Evolutionary conservation across 208 protist genomes (phyloP), one percentile per base, ranked within the genome.

Genomic region (Pavlovales sp.): DNA sequence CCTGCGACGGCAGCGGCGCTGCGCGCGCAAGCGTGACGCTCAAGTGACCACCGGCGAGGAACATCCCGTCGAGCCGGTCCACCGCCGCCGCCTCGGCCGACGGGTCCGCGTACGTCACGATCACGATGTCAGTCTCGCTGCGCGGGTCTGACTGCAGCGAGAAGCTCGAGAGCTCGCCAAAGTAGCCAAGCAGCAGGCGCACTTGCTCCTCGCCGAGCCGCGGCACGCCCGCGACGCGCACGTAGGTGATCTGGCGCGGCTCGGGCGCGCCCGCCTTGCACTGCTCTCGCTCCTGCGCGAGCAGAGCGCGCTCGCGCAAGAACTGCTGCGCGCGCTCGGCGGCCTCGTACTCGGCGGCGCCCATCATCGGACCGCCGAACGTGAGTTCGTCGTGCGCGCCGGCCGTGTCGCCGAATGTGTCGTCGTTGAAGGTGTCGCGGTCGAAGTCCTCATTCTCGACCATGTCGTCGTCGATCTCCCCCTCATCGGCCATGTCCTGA

Each of bases 371-470:
- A 39, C 77, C 77, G 77, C 77, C 38, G 41, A 30, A 71, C 37
- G 38, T 30, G 18, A 41, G 37, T 1, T 42, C 77, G 37, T 32
- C 10, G 77, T 5, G 39, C 7, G 77, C 37, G 40, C 26, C 40
- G 28, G 37, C 39, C 28, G 28, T 10, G 77, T 42, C 36, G 77
- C 77, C 77, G 32, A 81, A 81, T 0, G 77, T 81, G 77, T 81
- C 77, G 77, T 81, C 77, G 39, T 81, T 81, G 77, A 47, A 81
- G 39, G 37, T 39, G 77, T 81, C 77, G 37, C 37, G 37, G 18
- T 47, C 37, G 77, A 20, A 36, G 22, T 2, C 39, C 34, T 34
- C 77, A 8, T 18, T 10, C 77, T 81, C 77, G 39, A 34, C 8
- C 28, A 81, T 81, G 28, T n/a, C 37, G 7, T 81, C 77, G 39